Percentiles rank a stretch among this genome's conserved stretches.
Conservation (phyloP, 108 stramenopile genomes). For the Cyclostephanos invisitatus region DNA sequence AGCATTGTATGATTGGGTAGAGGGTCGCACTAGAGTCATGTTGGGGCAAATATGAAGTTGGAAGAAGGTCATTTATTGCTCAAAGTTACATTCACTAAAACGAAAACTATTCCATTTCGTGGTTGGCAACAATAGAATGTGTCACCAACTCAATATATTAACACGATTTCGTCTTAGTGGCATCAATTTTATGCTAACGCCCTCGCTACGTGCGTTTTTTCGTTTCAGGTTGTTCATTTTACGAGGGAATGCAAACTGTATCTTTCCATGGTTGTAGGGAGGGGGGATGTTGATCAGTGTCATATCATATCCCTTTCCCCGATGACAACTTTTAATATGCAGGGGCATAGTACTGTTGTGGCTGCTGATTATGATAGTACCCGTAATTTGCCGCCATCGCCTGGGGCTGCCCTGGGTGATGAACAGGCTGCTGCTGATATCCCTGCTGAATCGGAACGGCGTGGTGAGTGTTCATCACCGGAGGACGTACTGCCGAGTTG, state of each 20-base stretch:
- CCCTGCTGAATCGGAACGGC: background rate
- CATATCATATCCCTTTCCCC: too few relatives aligned
- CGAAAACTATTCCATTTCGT: too few relatives aligned
- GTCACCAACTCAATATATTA: too few relatives aligned
- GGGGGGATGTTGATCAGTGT: too few relatives aligned
- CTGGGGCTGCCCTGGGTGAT: background rate
- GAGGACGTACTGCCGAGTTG: background rate
- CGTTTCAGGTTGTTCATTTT: background rate
- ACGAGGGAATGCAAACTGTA: background rate
- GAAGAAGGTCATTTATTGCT: background rate
- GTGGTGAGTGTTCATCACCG: background rate
- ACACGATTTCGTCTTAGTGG: too few relatives aligned
- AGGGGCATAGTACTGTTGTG: background rate
- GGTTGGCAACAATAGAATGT: too few relatives aligned
- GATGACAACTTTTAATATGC: background rate
- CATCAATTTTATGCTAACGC: background rate
- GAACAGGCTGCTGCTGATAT: background rate
- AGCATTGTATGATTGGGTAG: constrained; percentile 73
- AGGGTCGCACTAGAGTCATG: constrained; percentile 58
- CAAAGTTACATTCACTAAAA: too few relatives aligned
- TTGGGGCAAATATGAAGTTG: constrained; percentile 17
- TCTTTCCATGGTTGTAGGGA: background rate
- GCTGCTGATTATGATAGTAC: background rate
- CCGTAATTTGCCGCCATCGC: background rate
- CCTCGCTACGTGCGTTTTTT: background rate